A percentile compares a stretch with the other conserved stretches of the same genome.
Conservation (phyloP, 352 stramenopile genomes). For the Thraustochytrium sp. region DNA sequence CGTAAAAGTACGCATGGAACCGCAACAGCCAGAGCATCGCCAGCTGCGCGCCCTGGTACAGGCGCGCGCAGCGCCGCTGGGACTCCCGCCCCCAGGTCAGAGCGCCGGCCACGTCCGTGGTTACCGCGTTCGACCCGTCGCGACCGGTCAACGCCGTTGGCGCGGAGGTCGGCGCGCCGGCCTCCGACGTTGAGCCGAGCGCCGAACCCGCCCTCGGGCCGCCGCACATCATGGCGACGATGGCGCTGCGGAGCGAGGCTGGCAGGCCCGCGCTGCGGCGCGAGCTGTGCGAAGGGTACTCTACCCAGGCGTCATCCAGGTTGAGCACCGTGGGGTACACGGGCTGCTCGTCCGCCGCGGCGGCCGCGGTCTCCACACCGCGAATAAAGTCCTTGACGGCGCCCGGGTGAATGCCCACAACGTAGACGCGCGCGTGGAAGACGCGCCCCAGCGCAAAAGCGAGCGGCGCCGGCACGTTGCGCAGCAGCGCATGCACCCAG, state of each 20-base stretch:
- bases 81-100: not conserved
- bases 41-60: not conserved
- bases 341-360: not conserved
- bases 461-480: not conserved
- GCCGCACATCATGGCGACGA: not conserved
- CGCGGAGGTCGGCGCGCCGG: too few relatives aligned
- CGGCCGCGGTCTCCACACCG: not conserved
- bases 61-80: not conserved
- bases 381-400: constrained; percentile 1
- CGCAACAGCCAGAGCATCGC: constrained; percentile 13
- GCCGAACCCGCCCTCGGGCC: too few relatives aligned
- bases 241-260: not conserved
- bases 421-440: not conserved
- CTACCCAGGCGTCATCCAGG: constrained; percentile 12
- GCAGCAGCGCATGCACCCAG: constrained; percentile 5
- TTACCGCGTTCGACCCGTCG: not conserved
- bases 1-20: constrained; percentile 35
- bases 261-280: not conserved
- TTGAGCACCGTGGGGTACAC: constrained; percentile 6
- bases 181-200: too few relatives aligned
- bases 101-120: not conserved
- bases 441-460: not conserved
- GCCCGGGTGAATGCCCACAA: constrained; percentile 18
- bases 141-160: too few relatives aligned
- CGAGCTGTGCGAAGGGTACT: not conserved